These are phyloP conservation scores for Solanum bulbocastanum DNA, from an alignment of 257 asterid species.

Conservation along the genomic window DNA sequence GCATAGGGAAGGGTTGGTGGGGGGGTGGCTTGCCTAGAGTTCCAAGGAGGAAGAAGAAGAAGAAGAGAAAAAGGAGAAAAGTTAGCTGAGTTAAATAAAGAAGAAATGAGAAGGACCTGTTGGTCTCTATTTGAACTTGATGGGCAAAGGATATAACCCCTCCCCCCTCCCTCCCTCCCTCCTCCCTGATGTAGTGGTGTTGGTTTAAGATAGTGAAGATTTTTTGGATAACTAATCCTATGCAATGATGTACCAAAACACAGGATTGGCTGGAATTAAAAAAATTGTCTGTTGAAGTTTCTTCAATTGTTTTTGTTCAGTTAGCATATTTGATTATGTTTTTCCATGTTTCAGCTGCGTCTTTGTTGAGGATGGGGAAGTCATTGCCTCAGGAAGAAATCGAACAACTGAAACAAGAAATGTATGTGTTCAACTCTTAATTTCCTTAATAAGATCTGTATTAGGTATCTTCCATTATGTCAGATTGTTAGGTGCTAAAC, in stretches of 20 bases:
- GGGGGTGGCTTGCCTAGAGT: background rate
- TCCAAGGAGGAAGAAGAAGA: background rate
- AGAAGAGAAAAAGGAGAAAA: background rate
- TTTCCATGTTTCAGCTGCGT: conserved; percentile 38
- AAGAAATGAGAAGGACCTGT: background rate
- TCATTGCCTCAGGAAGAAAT: conserved; percentile 74
- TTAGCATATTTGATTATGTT: background rate
- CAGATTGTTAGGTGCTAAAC: background rate
- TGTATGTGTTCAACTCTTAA: conserved; percentile 10
- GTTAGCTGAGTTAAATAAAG: background rate
- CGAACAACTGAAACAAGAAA: conserved; percentile 72
- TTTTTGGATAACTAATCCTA: background rate
- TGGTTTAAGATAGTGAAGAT: background rate
- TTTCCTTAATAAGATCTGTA: background rate
- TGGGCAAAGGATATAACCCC: background rate
- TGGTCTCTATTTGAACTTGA: background rate
- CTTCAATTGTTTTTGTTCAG: background rate
- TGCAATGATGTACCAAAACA: background rate
- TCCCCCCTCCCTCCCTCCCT: background rate
- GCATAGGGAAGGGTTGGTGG: background rate
- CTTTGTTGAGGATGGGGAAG: conserved; percentile 47
- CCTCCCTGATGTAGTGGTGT: background rate
- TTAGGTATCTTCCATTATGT: background rate
- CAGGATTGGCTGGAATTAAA: background rate
- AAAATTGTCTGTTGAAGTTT: background rate